These are phyloP conservation scores for Phlegmacium glaucopus DNA, from an alignment of 768 basidiomycete species.

Conservation along the genomic window DNA sequence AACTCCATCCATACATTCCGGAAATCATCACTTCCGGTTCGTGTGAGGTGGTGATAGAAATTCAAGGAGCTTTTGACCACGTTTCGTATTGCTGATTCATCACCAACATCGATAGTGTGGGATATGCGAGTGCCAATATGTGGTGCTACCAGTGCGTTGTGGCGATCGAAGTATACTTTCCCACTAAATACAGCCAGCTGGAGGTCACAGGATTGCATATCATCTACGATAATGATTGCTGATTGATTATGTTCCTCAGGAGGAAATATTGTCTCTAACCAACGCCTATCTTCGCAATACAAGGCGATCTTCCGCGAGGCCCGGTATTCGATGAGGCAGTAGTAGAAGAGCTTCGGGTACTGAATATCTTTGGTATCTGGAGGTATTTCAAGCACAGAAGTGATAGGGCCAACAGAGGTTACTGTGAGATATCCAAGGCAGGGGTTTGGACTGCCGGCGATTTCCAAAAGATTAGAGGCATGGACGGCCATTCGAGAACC, in stretches of 20 bases:
- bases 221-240: conserved; percentile 14
- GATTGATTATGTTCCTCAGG: conserved; percentile 4
- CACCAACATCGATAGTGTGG: conserved; percentile 9
- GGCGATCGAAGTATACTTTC: conserved; percentile 19
- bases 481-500: conserved; percentile 25
- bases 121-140: conserved; percentile 19
- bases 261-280: conserved; percentile 23
- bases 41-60: conserved; percentile 28
- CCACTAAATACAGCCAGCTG: conserved; percentile 14
- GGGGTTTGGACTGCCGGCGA: conserved; percentile 16
- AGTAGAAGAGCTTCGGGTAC: conserved; percentile 23
- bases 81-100: conserved; percentile 13
- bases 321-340: conserved; percentile 19
- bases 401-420: conserved; percentile 16
- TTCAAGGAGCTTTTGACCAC: conserved; percentile 17
- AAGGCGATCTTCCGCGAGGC: conserved; percentile 15
- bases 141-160: conserved; percentile 17
- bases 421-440: conserved; percentile 19
- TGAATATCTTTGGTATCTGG: conserved; percentile 1
- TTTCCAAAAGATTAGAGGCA: conserved; percentile 19
- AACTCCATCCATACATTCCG: conserved; percentile 29
- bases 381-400: conserved; percentile 14
- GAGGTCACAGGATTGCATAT: conserved; percentile 14
- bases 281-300: conserved; percentile 21
- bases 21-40: conserved; percentile 16